Base-by-base conservation (phyloP, 495 filamentous ascomycete genomes). In the Lichenothelia convexa region DNA sequence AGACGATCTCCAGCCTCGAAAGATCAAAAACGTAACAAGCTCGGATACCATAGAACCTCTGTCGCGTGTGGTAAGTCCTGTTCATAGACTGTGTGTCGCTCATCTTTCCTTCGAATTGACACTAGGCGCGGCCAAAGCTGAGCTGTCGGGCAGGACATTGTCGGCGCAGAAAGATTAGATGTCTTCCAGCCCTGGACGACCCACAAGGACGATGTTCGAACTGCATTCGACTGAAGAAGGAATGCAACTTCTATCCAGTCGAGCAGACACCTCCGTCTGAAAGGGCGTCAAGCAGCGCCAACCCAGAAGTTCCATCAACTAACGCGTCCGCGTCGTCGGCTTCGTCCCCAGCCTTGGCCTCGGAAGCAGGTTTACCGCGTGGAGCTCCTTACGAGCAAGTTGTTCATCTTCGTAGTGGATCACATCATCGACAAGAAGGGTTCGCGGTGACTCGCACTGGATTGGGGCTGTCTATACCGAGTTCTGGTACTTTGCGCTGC, bases 31-130 rank as follows among this genome's bases (percentile, higher is more conserved):
- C 77, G 89, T 47, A 97, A 95, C 55, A 95, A 92, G 59, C 66
- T 97, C 36, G 89, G 89, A 21, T 97, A 97, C 56, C 87, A 94
- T 64, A 76, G 89, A 40, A 94, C 85, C 23, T 92, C 89, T 38
- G 83, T 95, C 54, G 89, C 89, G 45, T 97, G 89, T 67, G 80
- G 89, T 97, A 68, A 74, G 85, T 75, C 37, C 42, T n/a, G n/a
- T n/a, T n/a, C n/a, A n/a, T n/a, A n/a, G n/a, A n/a, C n/a, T n/a
- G 35, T 37, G 24, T 45, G 32, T 43, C 42, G 38, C 48, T 35
- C 43, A 35, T 32, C 39, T 30, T 32, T 16, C 36, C 38, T 33
- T 39, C 36, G 36, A 34, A 41, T 34, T 49, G 16, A 19, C 33
- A 26, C 41, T 32, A 36, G 41, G 26, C 31, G 32, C 46, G 41